These are phyloP conservation scores for Emergomyces africanus DNA, from an alignment of 2,329 filamentous ascomycete genomes.

Conservation along the genomic window DNA sequence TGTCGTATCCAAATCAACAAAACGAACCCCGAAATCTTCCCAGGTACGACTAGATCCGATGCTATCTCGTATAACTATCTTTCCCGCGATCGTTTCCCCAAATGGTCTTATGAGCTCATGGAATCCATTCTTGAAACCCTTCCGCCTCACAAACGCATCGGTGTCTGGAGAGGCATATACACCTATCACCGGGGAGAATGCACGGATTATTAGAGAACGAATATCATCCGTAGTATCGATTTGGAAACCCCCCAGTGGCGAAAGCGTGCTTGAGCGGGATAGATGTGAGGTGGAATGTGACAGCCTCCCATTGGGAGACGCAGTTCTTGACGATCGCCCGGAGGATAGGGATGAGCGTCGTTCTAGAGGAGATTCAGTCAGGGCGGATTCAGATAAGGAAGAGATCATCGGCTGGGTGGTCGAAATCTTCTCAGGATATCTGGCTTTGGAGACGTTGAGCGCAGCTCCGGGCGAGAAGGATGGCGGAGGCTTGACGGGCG, in stretches of 20 bases:
- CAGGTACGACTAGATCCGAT: slow-evolving; percentile 68
- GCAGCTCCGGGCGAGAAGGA: slow-evolving; percentile 56
- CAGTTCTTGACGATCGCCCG: slow-evolving; percentile 54
- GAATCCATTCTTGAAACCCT: slow-evolving; percentile 72
- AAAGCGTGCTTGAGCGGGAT: slow-evolving; percentile 33
- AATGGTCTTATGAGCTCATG: slow-evolving; percentile 82
- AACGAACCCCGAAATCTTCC: slow-evolving; percentile 84
- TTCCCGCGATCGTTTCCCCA: slow-evolving; percentile 75
- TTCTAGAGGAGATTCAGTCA: slow-evolving; percentile 45
- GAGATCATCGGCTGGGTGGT: slow-evolving; percentile 34
- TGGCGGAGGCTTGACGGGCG: slow-evolving; percentile 54
- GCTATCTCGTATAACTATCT: slow-evolving; percentile 82
- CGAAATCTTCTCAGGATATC: slow-evolving; percentile 38
- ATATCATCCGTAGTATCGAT: slow-evolving; percentile 43
- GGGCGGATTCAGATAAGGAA: slow-evolving; percentile 38
- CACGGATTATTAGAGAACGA: slow-evolving; percentile 57
- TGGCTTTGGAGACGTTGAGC: slow-evolving; percentile 46
- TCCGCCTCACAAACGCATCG: slow-evolving; percentile 63
- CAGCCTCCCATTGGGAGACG: slow-evolving; percentile 51
- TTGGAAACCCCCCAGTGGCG: slow-evolving; percentile 41
- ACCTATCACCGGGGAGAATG: slow-evolving; percentile 80
- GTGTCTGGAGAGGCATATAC: slow-evolving; percentile 81
- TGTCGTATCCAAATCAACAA: slow-evolving; percentile 54
- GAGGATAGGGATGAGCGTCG: slow-evolving; percentile 47
- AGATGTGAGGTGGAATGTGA: slow-evolving; percentile 42